Conservation (phyloP, 192 early-diverging fungal species). For the Podila clonocystis region DNA sequence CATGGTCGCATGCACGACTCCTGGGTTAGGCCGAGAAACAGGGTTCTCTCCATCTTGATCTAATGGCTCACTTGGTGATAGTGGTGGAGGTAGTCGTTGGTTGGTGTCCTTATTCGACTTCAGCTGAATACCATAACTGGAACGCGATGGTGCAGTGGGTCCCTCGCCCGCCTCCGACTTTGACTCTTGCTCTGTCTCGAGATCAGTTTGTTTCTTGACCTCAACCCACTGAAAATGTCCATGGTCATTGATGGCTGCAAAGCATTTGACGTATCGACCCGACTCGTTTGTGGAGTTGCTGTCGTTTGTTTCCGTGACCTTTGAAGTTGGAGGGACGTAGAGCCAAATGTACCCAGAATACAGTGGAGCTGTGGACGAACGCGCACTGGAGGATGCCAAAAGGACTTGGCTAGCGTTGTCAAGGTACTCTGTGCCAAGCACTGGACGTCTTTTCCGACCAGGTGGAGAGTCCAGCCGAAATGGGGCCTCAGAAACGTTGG, state of each 20-base stretch:
- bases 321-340: slow-evolving; percentile 14
- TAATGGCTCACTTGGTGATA: too few relatives aligned
- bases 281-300: background rate
- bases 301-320: background rate
- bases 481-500: slow-evolving; percentile 26
- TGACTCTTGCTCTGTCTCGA: slow-evolving; percentile 25
- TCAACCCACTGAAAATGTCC: slow-evolving; percentile 51
- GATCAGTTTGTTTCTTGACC: slow-evolving; percentile 39
- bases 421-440: slow-evolving; percentile 46
- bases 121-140: slow-evolving; percentile 37
- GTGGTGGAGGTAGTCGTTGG: background rate
- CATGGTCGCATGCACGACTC: slow-evolving; percentile 10
- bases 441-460: slow-evolving; percentile 12
- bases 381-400: slow-evolving; percentile 41
- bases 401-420: slow-evolving; percentile 38
- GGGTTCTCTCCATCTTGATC: background rate
- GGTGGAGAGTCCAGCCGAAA: slow-evolving; percentile 32
- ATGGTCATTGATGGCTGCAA: slow-evolving; percentile 40
- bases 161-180: background rate
- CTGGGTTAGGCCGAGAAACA: background rate
- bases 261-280: slow-evolving; percentile 45
- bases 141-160: slow-evolving; percentile 6
- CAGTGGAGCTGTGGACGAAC: slow-evolving; percentile 30
- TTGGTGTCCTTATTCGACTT: background rate
- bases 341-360: slow-evolving; percentile 49